These are phyloP conservation scores for Leccinum broughii DNA, from an alignment of 768 basidiomycete genomes.

Conservation along the genomic window DNA sequence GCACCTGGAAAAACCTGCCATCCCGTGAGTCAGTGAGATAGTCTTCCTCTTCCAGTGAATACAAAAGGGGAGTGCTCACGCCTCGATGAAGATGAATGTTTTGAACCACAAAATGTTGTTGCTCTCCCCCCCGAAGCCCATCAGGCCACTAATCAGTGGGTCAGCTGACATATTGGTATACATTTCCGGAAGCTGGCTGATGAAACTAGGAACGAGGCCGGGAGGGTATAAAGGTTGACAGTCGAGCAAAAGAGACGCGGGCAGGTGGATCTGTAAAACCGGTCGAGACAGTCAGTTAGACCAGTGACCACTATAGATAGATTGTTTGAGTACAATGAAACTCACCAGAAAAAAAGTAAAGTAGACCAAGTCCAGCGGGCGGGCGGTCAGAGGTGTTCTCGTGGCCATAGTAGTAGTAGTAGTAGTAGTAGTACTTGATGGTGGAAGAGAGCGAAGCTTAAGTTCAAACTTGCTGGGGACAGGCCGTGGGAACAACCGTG, in stretches of 20 bases:
- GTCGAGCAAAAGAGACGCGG: conserved; percentile 69
- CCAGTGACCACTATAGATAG: neutral
- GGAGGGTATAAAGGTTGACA: conserved; percentile 65
- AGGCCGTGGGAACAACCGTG: neutral
- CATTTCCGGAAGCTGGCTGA: conserved; percentile 45
- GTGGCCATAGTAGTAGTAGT: conserved; percentile 8
- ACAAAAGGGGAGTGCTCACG: conserved; percentile 38
- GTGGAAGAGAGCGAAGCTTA: neutral
- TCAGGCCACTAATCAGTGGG: conserved; percentile 58
- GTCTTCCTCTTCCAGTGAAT: neutral
- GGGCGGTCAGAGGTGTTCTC: conserved; percentile 45
- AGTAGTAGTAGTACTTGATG: neutral
- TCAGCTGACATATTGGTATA: conserved; percentile 65
- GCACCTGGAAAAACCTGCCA: conserved; percentile 63
- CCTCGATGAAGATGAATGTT: conserved; percentile 61
- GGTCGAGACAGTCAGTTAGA: neutral
- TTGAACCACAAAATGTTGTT: conserved; percentile 59
- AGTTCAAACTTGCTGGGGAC: neutral
- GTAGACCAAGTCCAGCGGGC: conserved; percentile 68
- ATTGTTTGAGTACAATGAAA: neutral
- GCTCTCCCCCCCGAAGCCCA: conserved; percentile 41
- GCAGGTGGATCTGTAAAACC: conserved; percentile 55
- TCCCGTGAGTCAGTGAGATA: neutral
- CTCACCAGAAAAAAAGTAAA: conserved; percentile 69
- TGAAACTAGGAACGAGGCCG: conserved; percentile 45